Evolutionary conservation across 129 eudicot genomes (phyloP), one percentile per base, ranked within the genome.

Genomic region (Arctium lappa): DNA sequence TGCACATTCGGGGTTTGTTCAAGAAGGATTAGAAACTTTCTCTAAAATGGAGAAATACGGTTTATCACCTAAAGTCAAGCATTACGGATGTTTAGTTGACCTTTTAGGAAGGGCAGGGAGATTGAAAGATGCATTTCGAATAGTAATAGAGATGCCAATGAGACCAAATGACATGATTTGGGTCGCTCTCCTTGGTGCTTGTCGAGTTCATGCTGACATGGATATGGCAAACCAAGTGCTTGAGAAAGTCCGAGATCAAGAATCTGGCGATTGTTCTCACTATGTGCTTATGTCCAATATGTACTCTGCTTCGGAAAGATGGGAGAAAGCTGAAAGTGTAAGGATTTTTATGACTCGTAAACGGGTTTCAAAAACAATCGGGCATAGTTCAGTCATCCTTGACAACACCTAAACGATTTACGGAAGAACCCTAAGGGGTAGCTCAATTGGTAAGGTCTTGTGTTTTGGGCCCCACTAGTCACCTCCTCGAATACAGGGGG

Each of bases 111-210:
- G 94, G 30, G 94, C 88, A 2, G 3, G 92, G 94, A 86, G 83
- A 72, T 62, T 90, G 65, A 72, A 76, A 69, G 92, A 91, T 50
- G 92, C 90, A 44, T 88, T 76, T 79, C 75, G 87, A 75, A 38
- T 91, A 56, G 77, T 86, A 6, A 86, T 80, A 77, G 82, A 76
- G 74, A 91, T 91, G 92, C 90, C 89, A 7, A 22, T 88, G 82
- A 75, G 65, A 68, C 88, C 92, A 77, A 91, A 88, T 70, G 90
- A 88, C 56, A 77, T 82, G 53, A 62, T 91, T 76, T 83, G 84
- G 83, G 94, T 91, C 50, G 87, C 90, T 70, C 65, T 91, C 10
- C 90, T 91, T 70, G 94, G 94, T 46, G 90, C 94, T 8, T 88
- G 92, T 66, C 81, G 88, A 27, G 78, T 82, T 60, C 89, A 91